Percentiles rank a stretch among this genome's conserved stretches.
phyloP scores from a whole-genome alignment of 2,329 filamentous ascomycete genomes.

The Stagonosporopsis vannaccii region DNA sequence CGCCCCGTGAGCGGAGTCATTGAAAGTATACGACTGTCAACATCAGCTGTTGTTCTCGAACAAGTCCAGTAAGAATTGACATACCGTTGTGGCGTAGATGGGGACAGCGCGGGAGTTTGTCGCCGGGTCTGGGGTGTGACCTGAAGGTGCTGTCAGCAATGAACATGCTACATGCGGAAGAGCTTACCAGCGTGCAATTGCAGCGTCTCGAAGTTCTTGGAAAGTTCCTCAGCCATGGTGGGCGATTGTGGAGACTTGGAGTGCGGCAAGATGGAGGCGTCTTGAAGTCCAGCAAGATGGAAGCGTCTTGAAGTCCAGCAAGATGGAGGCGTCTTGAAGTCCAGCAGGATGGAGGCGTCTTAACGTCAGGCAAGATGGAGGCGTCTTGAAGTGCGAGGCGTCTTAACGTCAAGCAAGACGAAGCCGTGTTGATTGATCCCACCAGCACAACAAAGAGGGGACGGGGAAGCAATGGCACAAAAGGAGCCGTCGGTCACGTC shows the following conservation, averaged over 20 bases:
- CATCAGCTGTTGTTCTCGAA: conserved; percentile 17
- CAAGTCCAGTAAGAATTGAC: conserved; percentile 13
- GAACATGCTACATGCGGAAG: too few relatives aligned
- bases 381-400: conserved; percentile 1
- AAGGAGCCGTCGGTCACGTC: conserved; percentile 32
- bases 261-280: too few relatives aligned
- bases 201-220: conserved; percentile 59
- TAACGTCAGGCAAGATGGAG: too few relatives aligned
- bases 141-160: conserved; percentile 54
- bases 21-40: conserved; percentile 82
- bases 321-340: conserved; percentile 3
- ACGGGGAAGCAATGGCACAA: conserved; percentile 23
- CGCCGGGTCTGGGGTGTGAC: conserved; percentile 76
- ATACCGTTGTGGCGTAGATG: conserved; percentile 89
- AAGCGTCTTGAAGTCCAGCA: too few relatives aligned
- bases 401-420: too few relatives aligned
- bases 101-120: conserved; percentile 92
- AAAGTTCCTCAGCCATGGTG: conserved; percentile 49
- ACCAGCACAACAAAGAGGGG: conserved; percentile 23
- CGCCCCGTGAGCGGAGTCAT: conserved; percentile 95
- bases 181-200: conserved; percentile 58
- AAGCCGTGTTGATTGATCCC: too few relatives aligned
- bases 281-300: neutral
- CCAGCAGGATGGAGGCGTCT: too few relatives aligned
- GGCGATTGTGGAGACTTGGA: neutral